Conservation (phyloP, 345 rosid species). For the Gossypium thurberi region DNA sequence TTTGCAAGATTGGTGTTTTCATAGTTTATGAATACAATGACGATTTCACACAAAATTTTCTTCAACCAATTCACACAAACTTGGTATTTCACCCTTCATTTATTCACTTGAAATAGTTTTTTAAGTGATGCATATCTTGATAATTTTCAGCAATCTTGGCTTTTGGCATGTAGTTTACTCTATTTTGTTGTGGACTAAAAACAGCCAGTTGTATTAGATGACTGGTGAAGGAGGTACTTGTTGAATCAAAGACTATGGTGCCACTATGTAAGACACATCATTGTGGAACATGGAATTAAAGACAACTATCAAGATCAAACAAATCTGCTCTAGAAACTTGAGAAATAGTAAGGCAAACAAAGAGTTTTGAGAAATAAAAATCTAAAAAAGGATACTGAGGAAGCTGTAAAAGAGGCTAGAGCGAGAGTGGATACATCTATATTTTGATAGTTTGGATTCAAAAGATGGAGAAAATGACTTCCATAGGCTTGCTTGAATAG, state of each 20-base stretch:
- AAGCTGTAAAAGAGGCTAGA: too few species aligned
- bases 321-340: not conserved
- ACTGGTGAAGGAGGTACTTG: not conserved
- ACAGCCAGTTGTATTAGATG: not conserved
- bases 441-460: not conserved
- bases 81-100: not conserved
- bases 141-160: not conserved
- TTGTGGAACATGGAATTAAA: not conserved
- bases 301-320: not conserved
- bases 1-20: not conserved
- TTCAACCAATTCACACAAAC: not conserved
- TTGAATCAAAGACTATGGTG: not conserved
- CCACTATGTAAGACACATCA: not conserved
- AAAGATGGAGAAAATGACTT: not conserved
- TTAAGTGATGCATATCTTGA: not conserved
- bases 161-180: not conserved
- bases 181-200: not conserved
- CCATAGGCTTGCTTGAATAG: not conserved
- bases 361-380: too few species aligned
- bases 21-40: not conserved
- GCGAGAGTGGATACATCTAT: too few species aligned
- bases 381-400: too few species aligned
- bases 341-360: not conserved
- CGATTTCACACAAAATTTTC: not conserved
- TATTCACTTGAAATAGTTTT: not conserved